A percentile compares a stretch with the other conserved stretches of the same genome.
Evolutionary conservation across 2,329 filamentous ascomycete genomes (phyloP).

Genomic region (Microcyclospora pomicola): DNA sequence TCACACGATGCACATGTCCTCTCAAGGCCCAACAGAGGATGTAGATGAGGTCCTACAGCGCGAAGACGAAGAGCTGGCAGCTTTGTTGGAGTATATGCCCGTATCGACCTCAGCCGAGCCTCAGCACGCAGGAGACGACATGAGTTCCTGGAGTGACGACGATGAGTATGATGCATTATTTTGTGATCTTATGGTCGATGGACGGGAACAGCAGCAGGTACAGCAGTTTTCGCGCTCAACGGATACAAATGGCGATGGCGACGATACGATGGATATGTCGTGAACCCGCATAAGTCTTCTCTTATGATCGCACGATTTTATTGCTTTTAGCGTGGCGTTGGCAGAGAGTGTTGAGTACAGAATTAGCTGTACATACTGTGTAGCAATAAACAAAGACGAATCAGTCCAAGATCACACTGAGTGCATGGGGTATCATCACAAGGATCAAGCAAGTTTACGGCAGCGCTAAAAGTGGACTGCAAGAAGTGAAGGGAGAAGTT

Average conservation of each 20-base stretch:
- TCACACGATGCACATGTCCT: slow-evolving; percentile 8
- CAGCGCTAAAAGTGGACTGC: too few species aligned
- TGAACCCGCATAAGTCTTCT: background rate
- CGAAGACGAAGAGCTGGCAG: slow-evolving; percentile 33
- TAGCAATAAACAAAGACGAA: too few species aligned
- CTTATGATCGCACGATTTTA: background rate
- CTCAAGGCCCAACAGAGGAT: slow-evolving; percentile 10
- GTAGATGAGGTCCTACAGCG: slow-evolving; percentile 26
- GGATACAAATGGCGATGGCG: slow-evolving; percentile 12
- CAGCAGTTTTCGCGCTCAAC: slow-evolving; percentile 7
- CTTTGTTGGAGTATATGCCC: slow-evolving; percentile 32
- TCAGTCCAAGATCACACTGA: too few species aligned
- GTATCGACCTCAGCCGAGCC: background rate
- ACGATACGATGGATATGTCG: slow-evolving; percentile 6
- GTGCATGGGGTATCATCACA: too few species aligned
- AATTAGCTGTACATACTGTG: too few species aligned
- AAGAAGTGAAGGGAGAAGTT: too few species aligned
- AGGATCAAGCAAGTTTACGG: too few species aligned
- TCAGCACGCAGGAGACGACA: background rate
- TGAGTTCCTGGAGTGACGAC: slow-evolving; percentile 36
- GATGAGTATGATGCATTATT: slow-evolving; percentile 50
- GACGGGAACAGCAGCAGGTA: slow-evolving; percentile 4
- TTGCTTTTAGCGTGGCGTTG: slow-evolving; percentile 16
- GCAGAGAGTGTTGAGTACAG: slow-evolving; percentile 1
- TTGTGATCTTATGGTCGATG: slow-evolving; percentile 43